Evolutionary conservation across 2,329 filamentous ascomycete genomes (phyloP).

Genomic region (Tolypocladium amazonense): DNA sequence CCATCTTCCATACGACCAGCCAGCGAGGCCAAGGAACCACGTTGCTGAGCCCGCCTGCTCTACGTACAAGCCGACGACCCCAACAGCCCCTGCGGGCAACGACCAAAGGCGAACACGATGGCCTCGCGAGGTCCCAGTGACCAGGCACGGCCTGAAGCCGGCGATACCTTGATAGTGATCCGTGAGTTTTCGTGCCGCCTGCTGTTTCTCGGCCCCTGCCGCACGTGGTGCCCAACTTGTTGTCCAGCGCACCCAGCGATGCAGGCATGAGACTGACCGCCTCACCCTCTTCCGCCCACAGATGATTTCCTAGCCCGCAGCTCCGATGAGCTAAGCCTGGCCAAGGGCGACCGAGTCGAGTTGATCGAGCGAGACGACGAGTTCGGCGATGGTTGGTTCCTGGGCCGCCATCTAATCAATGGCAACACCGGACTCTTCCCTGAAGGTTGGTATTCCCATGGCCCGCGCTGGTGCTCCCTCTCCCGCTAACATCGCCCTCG

Average conservation of each 20-base stretch:
- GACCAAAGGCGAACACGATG: slow-evolving; percentile 19
- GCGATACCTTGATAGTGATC: slow-evolving; percentile 60
- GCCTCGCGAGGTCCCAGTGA: slow-evolving; percentile 28
- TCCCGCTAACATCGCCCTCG: slow-evolving; percentile 11
- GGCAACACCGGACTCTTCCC: slow-evolving; percentile 71
- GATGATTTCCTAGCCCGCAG: slow-evolving; percentile 90
- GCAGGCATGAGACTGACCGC: neutral
- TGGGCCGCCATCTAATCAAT: slow-evolving; percentile 64
- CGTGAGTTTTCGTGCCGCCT: slow-evolving; percentile 38
- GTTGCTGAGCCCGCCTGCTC: neutral
- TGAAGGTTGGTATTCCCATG: slow-evolving; percentile 48
- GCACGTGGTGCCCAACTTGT: neutral
- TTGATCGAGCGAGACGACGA: slow-evolving; percentile 79
- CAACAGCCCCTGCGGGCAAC: neutral
- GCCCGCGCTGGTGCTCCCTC: neutral
- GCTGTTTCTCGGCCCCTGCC: slow-evolving; percentile 11
- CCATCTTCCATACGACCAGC: neutral
- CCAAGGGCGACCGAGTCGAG: slow-evolving; percentile 76
- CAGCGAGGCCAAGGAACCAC: neutral
- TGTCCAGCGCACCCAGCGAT: neutral
- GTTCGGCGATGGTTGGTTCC: slow-evolving; percentile 80
- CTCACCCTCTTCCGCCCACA: slow-evolving; percentile 20
- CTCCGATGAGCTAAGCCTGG: slow-evolving; percentile 81
- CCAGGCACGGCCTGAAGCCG: slow-evolving; percentile 43
- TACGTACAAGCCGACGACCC: neutral